Percentiles rank a stretch among this genome's conserved stretches.
phyloP scores from a whole-genome alignment of 2,329 filamentous ascomycete genomes.

The Cercospora nicotianae region DNA sequence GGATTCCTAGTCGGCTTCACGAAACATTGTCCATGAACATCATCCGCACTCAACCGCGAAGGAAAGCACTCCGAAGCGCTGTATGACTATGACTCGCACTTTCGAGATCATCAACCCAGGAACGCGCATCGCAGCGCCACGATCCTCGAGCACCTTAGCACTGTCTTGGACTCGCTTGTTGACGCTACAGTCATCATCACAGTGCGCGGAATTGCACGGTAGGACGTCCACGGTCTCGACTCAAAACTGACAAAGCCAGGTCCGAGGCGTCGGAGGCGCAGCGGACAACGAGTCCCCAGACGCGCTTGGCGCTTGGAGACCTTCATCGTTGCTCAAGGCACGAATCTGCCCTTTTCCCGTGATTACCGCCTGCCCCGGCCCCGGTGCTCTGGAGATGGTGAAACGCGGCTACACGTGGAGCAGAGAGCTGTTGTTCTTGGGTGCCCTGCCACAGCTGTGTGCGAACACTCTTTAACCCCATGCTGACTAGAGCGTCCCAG shows the following conservation, averaged over 20 bases:
- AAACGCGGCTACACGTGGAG: background rate
- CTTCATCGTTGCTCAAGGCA: background rate
- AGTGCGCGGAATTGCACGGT: background rate
- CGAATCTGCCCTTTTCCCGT: background rate
- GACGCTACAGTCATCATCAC: background rate
- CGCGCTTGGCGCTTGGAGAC: background rate
- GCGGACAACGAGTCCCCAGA: background rate
- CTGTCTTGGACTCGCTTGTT: background rate
- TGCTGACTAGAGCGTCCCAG: background rate
- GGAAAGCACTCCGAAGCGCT: background rate
- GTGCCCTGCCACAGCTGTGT: background rate
- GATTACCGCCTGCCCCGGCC: background rate
- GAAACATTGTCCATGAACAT: background rate
- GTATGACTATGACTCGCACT: background rate
- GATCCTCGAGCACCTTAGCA: background rate
- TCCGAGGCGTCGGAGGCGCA: background rate
- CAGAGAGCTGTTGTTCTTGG: background rate
- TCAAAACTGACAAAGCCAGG: background rate
- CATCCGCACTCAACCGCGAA: background rate
- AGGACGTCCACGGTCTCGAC: background rate
- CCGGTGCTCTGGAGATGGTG: background rate
- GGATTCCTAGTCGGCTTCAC: background rate
- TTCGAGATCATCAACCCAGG: background rate
- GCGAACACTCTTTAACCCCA: background rate
- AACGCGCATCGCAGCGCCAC: background rate